Evolutionary conservation across 2,329 filamentous ascomycete genomes (phyloP).

Genomic region (Fusarium clavum): DNA sequence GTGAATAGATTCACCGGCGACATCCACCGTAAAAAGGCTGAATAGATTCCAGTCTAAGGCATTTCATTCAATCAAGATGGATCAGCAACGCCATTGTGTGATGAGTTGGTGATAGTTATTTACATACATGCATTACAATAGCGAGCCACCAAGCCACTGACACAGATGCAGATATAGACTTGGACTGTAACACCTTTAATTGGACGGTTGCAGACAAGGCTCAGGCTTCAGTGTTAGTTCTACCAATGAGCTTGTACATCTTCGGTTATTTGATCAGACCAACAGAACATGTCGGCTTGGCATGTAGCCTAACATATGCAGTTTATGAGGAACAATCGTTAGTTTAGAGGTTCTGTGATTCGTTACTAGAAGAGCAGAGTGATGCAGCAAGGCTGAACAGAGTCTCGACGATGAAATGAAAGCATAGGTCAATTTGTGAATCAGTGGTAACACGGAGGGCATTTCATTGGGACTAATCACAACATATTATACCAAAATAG

Average conservation of each 20-base stretch:
- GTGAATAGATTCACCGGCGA: neutral
- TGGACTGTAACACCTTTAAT: neutral
- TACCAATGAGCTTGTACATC: slow-evolving; percentile 7
- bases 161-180: neutral
- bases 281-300: neutral
- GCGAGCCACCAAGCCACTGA: slow-evolving; percentile 20
- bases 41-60: slow-evolving; percentile 10
- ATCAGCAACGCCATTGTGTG: slow-evolving; percentile 20
- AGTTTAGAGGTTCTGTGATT: neutral
- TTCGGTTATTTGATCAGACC: slow-evolving; percentile 8
- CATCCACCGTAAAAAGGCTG: neutral
- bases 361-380: neutral
- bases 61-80: slow-evolving; percentile 10
- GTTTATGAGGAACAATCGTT: neutral
- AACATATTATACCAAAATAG: neutral
- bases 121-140: slow-evolving; percentile 11
- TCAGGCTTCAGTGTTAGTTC: neutral
- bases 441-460: neutral
- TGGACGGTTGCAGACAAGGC: neutral
- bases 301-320: neutral
- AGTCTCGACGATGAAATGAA: slow-evolving; percentile 3
- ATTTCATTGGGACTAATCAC: slow-evolving; percentile 7
- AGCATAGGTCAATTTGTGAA: slow-evolving; percentile 5
- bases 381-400: slow-evolving; percentile 16
- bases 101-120: slow-evolving; percentile 14